Percentiles rank a stretch among this genome's conserved stretches.
Evolutionary conservation across 129 eudicot species (phyloP).

Genomic region (Logfia minima): DNA sequence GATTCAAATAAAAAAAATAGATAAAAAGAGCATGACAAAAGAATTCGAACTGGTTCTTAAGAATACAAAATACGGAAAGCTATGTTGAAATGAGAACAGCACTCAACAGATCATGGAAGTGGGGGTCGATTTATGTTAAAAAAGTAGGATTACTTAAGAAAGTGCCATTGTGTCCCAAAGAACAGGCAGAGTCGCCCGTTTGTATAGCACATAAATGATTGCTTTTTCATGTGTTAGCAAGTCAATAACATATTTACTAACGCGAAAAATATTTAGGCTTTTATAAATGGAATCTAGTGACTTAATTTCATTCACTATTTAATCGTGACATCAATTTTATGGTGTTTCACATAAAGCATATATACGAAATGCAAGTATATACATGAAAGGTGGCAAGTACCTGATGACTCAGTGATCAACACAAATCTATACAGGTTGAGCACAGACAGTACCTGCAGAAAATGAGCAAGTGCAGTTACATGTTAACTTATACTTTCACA

Average conservation of each 20-base stretch:
- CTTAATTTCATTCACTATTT: neutral
- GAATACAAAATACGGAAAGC: too few relatives aligned
- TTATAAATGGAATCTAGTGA: neutral
- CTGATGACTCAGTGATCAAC: conserved; percentile 79
- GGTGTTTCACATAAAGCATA: neutral
- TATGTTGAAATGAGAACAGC: too few relatives aligned
- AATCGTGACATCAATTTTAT: neutral
- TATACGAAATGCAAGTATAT: too few relatives aligned
- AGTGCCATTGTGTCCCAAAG: neutral
- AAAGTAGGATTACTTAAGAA: too few relatives aligned
- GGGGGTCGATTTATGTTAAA: too few relatives aligned
- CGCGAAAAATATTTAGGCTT: neutral
- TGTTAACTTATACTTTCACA: neutral
- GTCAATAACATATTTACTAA: neutral
- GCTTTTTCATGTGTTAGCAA: neutral
- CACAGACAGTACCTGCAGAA: conserved; percentile 73
- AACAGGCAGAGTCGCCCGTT: too few relatives aligned
- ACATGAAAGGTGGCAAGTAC: conserved; percentile 36
- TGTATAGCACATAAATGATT: too few relatives aligned
- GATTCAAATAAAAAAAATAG: too few relatives aligned
- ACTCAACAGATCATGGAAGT: too few relatives aligned
- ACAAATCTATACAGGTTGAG: conserved; percentile 85
- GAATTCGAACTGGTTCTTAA: too few relatives aligned
- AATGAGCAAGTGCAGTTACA: conserved; percentile 25
- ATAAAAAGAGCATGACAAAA: too few relatives aligned